These are phyloP conservation scores for Ophiosphaerella narmari DNA, from an alignment of 2,329 filamentous ascomycete genomes.

Conservation along the genomic window DNA sequence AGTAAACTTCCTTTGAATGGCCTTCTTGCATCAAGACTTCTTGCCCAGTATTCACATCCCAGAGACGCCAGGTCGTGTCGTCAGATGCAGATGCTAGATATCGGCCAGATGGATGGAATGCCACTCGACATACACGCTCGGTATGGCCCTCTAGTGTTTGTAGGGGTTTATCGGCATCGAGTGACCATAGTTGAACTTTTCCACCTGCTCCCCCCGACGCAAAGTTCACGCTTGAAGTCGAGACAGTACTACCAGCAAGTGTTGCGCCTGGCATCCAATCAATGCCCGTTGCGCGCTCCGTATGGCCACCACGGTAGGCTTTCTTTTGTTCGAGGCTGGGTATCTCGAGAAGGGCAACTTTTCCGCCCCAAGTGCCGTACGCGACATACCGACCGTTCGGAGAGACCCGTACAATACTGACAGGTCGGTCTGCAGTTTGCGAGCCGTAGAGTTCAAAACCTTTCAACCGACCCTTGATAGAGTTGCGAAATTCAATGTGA, in stretches of 20 bases:
- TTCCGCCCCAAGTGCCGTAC: constrained; percentile 90
- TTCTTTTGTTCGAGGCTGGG: constrained; percentile 79
- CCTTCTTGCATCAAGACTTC: constrained; percentile 91
- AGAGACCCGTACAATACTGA: constrained; percentile 90
- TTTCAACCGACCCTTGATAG: constrained; percentile 79
- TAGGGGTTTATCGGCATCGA: constrained; percentile 82
- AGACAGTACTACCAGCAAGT: constrained; percentile 70
- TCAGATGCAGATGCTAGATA: constrained; percentile 93
- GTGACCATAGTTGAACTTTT: constrained; percentile 85
- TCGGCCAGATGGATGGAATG: constrained; percentile 89
- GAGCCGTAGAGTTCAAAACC: constrained; percentile 91
- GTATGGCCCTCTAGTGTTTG: constrained; percentile 82
- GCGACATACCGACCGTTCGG: constrained; percentile 83
- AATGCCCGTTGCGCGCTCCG: constrained; percentile 84
- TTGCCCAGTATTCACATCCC: constrained; percentile 85
- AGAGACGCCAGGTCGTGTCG: constrained; percentile 95
- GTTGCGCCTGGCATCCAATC: constrained; percentile 89
- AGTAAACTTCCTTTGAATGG: constrained; percentile 90
- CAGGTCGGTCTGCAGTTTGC: constrained; percentile 87
- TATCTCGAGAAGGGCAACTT: constrained; percentile 82
- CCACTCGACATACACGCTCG: constrained; percentile 85
- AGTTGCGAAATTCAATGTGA: constrained; percentile 90
- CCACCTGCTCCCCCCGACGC: constrained; percentile 90
- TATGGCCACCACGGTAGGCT: constrained; percentile 78
- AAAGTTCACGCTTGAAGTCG: constrained; percentile 76